Conservation (phyloP, 495 filamentous ascomycete species). For the Pseudomonodictys pantanalensis region DNA sequence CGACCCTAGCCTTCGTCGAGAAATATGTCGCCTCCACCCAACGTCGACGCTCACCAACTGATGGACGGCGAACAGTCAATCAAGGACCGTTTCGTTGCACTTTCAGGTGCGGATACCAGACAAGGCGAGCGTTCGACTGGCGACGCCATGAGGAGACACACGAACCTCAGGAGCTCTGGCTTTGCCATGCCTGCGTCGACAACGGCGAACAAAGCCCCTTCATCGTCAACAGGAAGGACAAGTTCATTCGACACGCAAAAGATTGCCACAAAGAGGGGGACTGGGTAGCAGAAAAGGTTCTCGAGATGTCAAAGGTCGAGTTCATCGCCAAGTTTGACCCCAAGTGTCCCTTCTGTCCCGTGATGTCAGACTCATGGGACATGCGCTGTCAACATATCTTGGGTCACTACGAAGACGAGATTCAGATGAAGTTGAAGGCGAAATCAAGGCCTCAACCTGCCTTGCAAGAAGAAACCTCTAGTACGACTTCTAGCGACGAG, state of each 20-base stretch:
- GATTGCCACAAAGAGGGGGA: slow-evolving; percentile 11
- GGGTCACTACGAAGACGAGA: slow-evolving; percentile 22
- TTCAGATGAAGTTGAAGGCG: no score
- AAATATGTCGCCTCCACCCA: slow-evolving; percentile 18
- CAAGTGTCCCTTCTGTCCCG: slow-evolving; percentile 18
- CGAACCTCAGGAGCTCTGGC: slow-evolving; percentile 32
- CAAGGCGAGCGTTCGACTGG: slow-evolving; percentile 27
- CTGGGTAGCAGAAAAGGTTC: slow-evolving; percentile 10
- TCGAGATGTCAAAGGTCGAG: slow-evolving; percentile 19
- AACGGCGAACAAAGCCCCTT: slow-evolving; percentile 12
- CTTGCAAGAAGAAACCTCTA: no score
- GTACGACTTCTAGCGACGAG: no score
- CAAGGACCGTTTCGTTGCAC: slow-evolving; percentile 24
- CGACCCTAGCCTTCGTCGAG: slow-evolving; percentile 12
- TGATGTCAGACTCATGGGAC: slow-evolving; percentile 16
- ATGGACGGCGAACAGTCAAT: slow-evolving; percentile 27
- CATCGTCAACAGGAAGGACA: slow-evolving; percentile 30
- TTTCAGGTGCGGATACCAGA: slow-evolving; percentile 28
- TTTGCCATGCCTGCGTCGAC: slow-evolving; percentile 21
- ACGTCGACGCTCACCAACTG: slow-evolving; percentile 10
- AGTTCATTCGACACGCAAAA: slow-evolving; percentile 27
- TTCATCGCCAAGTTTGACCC: slow-evolving; percentile 16
- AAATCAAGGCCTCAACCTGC: no score
- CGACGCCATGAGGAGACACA: slow-evolving; percentile 32
- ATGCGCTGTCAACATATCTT: slow-evolving; percentile 24